Conservation (phyloP, 2,329 filamentous ascomycete genomes). For the Myriosclerotinia scirpicola region DNA sequence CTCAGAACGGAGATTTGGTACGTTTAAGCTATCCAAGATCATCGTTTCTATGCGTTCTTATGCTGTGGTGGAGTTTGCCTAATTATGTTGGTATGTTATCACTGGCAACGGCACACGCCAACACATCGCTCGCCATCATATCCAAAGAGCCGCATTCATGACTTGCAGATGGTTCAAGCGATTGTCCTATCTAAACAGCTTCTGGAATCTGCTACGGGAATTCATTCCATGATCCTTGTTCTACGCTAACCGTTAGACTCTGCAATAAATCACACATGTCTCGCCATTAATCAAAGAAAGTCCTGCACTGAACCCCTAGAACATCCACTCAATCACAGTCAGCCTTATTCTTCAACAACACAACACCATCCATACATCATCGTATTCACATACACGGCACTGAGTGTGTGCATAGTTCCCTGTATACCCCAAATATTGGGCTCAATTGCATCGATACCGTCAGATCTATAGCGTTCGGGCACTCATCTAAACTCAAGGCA, state of each 20-base stretch:
- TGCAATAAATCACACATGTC: constrained; percentile 66
- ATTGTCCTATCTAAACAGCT: constrained; percentile 45
- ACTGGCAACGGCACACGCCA: constrained; percentile 87
- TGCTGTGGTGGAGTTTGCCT: constrained; percentile 61
- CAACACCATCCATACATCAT: constrained; percentile 40
- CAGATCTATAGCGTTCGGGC: constrained; percentile 31
- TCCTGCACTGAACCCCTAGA: constrained; percentile 41
- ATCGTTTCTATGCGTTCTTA: constrained; percentile 41
- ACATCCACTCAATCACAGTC: constrained; percentile 39
- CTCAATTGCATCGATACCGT: constrained; percentile 51
- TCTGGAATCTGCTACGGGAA: constrained; percentile 37
- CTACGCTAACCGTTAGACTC: constrained; percentile 40
- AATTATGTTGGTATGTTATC: constrained; percentile 63
- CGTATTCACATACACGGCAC: constrained; percentile 38
- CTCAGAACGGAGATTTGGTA: constrained; percentile 39
- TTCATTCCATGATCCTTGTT: constrained; percentile 39
- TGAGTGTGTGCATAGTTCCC: constrained; percentile 42
- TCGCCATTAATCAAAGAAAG: constrained; percentile 53
- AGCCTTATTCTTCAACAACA: constrained; percentile 42
- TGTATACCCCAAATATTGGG: constrained; percentile 50
- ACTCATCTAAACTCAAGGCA: constrained; percentile 29
- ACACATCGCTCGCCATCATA: constrained; percentile 71
- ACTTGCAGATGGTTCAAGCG: constrained; percentile 41
- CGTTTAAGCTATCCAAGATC: constrained; percentile 39
- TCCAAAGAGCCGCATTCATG: constrained; percentile 59